These are phyloP conservation scores for Fusarium drepaniforme DNA, from an alignment of 2,329 filamentous ascomycete species.

Conservation along the genomic window DNA sequence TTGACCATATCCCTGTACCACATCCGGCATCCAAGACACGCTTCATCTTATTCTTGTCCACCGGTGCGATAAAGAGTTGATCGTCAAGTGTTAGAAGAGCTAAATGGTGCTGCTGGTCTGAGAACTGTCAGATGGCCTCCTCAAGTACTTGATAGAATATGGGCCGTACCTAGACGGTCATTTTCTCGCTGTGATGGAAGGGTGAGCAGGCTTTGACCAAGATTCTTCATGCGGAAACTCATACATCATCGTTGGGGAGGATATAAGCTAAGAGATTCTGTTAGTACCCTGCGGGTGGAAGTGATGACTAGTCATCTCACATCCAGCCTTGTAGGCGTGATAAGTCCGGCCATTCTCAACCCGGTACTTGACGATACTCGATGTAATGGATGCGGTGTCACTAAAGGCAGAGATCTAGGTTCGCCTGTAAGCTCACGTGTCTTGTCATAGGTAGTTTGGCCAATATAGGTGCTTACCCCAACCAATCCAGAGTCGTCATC, in stretches of 20 bases:
- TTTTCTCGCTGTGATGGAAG: conserved; percentile 13
- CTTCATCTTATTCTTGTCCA: not conserved
- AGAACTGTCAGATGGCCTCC: not conserved
- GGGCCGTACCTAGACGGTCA: conserved; percentile 14
- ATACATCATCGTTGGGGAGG: conserved; percentile 26
- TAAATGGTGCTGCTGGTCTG: conserved; percentile 29
- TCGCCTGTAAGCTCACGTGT: not conserved
- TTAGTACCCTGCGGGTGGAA: not conserved
- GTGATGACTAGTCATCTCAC: not conserved
- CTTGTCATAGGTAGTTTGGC: not conserved
- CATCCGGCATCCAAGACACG: conserved; percentile 29
- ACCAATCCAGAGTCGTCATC: conserved; percentile 12
- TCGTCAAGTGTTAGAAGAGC: conserved; percentile 17
- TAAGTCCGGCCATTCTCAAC: conserved; percentile 29
- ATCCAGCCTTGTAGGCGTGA: conserved; percentile 27
- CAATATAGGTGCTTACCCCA: not conserved
- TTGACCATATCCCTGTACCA: conserved; percentile 29
- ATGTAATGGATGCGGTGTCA: conserved; percentile 6
- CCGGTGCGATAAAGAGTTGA: conserved; percentile 10
- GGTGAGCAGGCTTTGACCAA: not conserved
- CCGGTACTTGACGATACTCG: conserved; percentile 23
- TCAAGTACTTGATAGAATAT: not conserved
- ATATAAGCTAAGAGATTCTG: conserved; percentile 4
- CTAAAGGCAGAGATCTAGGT: not conserved
- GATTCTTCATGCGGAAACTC: not conserved